Conservation (phyloP, 495 filamentous ascomycete genomes). For the Tetracladium setigerum region DNA sequence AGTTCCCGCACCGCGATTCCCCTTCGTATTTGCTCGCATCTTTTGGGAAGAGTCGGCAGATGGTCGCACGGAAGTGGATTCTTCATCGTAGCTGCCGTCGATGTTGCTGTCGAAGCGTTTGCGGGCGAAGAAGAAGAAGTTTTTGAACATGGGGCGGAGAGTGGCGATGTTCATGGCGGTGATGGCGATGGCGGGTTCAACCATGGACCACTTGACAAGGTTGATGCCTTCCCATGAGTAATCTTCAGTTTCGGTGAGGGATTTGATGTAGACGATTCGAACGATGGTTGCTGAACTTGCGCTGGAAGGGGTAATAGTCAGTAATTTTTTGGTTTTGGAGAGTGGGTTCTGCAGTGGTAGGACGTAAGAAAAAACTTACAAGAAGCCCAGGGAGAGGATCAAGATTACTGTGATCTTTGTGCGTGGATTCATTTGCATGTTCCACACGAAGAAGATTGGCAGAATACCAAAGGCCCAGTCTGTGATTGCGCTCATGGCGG, state of each 20-base stretch:
- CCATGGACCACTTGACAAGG: slow-evolving; percentile 26
- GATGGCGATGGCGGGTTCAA: slow-evolving; percentile 27
- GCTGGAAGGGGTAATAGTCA: slow-evolving; percentile 4
- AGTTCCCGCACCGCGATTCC: neutral
- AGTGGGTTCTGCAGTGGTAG: neutral
- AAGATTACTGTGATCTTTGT: slow-evolving; percentile 28
- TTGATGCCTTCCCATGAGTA: slow-evolving; percentile 21
- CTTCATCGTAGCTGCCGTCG: neutral
- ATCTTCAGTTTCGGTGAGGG: slow-evolving; percentile 17
- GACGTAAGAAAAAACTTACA: slow-evolving; percentile 17
- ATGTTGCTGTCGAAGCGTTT: slow-evolving; percentile 2
- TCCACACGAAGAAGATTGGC: slow-evolving; percentile 36
- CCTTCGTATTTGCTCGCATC: neutral
- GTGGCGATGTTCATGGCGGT: slow-evolving; percentile 26
- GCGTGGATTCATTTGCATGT: slow-evolving; percentile 29
- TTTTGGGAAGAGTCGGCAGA: neutral
- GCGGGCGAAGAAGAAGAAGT: slow-evolving; percentile 11
- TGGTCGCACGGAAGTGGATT: no score
- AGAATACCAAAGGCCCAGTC: slow-evolving; percentile 36
- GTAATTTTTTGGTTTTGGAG: neutral
- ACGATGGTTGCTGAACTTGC: slow-evolving; percentile 28
- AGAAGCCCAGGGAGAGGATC: slow-evolving; percentile 28
- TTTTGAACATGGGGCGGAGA: slow-evolving; percentile 23
- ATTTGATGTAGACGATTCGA: slow-evolving; percentile 28
- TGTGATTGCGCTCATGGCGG: slow-evolving; percentile 19